These are phyloP conservation scores for Aspergillus phoenicis DNA, from an alignment of 2,329 filamentous ascomycete species.

Conservation along the genomic window DNA sequence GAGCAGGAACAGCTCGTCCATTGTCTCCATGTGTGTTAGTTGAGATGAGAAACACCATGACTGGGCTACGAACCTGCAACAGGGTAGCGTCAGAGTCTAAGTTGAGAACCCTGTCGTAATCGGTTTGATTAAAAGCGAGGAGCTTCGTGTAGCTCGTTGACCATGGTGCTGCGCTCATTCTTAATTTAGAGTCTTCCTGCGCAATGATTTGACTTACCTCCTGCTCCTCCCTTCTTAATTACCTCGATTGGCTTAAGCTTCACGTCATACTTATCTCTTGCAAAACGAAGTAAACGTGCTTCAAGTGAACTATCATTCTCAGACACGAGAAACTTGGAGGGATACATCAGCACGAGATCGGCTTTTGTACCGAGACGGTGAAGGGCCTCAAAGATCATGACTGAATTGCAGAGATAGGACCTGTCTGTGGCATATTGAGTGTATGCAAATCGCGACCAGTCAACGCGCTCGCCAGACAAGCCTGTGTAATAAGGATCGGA, in stretches of 20 bases:
- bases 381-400: conserved; percentile 30
- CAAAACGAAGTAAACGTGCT: background rate
- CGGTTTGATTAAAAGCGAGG: conserved; percentile 65
- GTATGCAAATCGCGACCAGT: conserved; percentile 25
- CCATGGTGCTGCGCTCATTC: conserved; percentile 52
- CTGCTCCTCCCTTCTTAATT: background rate
- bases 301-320: background rate
- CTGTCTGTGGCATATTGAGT: conserved; percentile 35
- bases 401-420: conserved; percentile 37
- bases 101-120: conserved; percentile 58
- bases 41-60: too few relatives aligned
- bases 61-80: conserved; percentile 34
- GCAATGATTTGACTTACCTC: background rate
- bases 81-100: conserved; percentile 66
- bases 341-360: conserved; percentile 4
- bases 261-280: background rate
- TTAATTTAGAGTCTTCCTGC: background rate
- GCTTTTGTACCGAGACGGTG: background rate
- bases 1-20: conserved; percentile 9
- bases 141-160: conserved; percentile 66
- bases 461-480: background rate
- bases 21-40: background rate
- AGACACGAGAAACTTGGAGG: background rate
- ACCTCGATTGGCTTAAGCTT: background rate
- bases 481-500: background rate